phyloP scores from a whole-genome alignment of 208 protist genomes.

The Trypanosoma avium region DNA sequence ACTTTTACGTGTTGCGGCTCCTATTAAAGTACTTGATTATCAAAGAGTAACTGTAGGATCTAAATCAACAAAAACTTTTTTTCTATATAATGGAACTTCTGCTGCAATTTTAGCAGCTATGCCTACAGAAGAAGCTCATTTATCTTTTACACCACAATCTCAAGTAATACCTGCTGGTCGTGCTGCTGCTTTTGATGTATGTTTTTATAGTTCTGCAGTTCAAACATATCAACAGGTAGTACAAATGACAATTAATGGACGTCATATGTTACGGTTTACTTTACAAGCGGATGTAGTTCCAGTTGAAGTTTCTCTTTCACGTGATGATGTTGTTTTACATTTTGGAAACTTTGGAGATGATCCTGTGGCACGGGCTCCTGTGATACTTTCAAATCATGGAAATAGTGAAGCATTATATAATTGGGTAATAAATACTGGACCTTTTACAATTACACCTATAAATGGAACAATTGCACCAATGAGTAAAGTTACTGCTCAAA shows the following conservation, averaged over 20 bases:
- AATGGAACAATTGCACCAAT: conserved; percentile 66
- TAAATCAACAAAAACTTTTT: conserved; percentile 75
- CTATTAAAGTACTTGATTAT: conserved; percentile 88
- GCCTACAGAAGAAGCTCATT: conserved; percentile 65
- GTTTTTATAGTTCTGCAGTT: conserved; percentile 56
- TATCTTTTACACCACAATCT: conserved; percentile 54
- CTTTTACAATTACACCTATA: conserved; percentile 69
- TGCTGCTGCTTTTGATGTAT: conserved; percentile 92
- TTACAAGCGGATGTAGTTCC: conserved; percentile 89
- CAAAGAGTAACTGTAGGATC: conserved; percentile 88
- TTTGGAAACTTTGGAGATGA: conserved; percentile 73
- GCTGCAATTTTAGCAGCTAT: conserved; percentile 75
- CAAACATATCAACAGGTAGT: conserved; percentile 87
- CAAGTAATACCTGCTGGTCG: conserved; percentile 91
- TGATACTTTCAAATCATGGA: conserved; percentile 81
- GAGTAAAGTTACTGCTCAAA: conserved; percentile 46
- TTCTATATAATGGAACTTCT: conserved; percentile 89
- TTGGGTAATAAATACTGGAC: conserved; percentile 48
- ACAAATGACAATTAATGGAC: conserved; percentile 86
- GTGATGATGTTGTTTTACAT: conserved; percentile 76
- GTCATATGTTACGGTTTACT: conserved; percentile 86
- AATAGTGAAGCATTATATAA: conserved; percentile 78
- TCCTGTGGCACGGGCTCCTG: conserved; percentile 52
- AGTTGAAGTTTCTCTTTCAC: conserved; percentile 87
- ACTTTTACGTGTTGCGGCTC: conserved; percentile 71